phyloP scores from a whole-genome alignment of 129 eudicot species.

The Lonicera japonica region DNA sequence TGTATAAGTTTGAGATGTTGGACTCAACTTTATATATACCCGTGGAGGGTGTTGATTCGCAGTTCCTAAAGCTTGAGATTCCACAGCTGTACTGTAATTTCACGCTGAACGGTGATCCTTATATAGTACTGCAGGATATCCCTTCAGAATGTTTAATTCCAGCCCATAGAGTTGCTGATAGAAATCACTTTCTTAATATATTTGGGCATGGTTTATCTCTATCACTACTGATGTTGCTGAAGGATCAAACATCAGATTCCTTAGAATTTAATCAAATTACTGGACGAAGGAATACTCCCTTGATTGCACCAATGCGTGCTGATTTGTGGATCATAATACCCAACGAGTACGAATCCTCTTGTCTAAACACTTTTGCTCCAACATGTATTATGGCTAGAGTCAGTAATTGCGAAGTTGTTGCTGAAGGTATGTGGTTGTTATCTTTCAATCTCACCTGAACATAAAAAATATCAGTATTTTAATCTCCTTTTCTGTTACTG shows the following conservation, averaged over 20 bases:
- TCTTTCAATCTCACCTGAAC: slow-evolving; percentile 6
- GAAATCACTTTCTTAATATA: slow-evolving; percentile 52
- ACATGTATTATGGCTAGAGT: slow-evolving; percentile 53
- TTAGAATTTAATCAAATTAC: slow-evolving; percentile 18
- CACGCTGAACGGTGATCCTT: slow-evolving; percentile 25
- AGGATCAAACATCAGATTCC: slow-evolving; percentile 32
- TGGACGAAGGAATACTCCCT: slow-evolving; percentile 18
- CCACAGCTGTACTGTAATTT: slow-evolving; percentile 48
- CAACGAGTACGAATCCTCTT: slow-evolving; percentile 14
- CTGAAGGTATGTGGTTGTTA: slow-evolving; percentile 43
- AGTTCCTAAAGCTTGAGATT: slow-evolving; percentile 58
- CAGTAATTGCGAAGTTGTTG: slow-evolving; percentile 36
- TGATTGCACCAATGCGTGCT: slow-evolving; percentile 49
- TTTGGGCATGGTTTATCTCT: slow-evolving; percentile 65
- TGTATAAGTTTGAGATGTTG: slow-evolving; percentile 61
- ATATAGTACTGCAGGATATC: slow-evolving; percentile 29
- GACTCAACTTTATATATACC: slow-evolving; percentile 67
- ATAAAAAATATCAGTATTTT: not conserved
- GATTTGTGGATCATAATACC: slow-evolving; percentile 89
- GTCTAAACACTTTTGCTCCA: slow-evolving; percentile 29
- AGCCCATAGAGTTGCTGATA: slow-evolving; percentile 33
- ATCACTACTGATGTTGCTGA: slow-evolving; percentile 35
- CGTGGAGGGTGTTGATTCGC: slow-evolving; percentile 29
- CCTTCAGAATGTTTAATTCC: slow-evolving; percentile 57
- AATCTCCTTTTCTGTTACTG: not conserved